Conservation (phyloP, 768 basidiomycete genomes). For the Hysterangium stoloniferum region DNA sequence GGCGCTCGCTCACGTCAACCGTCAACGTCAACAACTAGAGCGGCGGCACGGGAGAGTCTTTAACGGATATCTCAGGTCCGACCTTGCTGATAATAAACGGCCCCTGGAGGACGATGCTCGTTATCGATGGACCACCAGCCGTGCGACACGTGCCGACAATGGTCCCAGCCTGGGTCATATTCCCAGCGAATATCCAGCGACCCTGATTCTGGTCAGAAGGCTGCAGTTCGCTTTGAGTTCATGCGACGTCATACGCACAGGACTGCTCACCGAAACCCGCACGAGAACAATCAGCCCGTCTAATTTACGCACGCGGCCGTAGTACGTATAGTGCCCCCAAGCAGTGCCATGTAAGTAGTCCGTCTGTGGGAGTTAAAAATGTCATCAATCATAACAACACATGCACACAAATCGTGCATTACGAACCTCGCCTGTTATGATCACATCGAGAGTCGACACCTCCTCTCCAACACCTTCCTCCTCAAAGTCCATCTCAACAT, state of each 20-base stretch:
- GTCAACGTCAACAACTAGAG: neutral
- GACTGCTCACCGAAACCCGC: constrained; percentile 4
- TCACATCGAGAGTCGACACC: constrained; percentile 1
- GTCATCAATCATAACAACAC: neutral
- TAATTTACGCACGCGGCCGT: constrained; percentile 4
- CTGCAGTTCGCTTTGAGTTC: neutral
- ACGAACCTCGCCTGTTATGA: constrained; percentile 9
- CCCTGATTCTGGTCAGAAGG: constrained; percentile 1
- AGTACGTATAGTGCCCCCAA: neutral
- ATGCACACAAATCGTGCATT: neutral
- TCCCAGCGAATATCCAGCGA: constrained; percentile 10
- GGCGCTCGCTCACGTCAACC: neutral
- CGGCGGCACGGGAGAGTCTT: neutral
- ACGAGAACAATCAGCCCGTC: constrained; percentile 10
- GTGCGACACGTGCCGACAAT: constrained; percentile 4
- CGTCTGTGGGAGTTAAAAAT: constrained; percentile 7
- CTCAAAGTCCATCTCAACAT: constrained; percentile 4
- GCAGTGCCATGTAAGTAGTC: constrained; percentile 3
- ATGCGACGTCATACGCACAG: neutral
- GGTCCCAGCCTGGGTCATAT: neutral
- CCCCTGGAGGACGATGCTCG: neutral
- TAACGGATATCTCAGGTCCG: neutral
- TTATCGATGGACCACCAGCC: neutral
- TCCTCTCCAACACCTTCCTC: neutral
- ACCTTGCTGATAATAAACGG: constrained; percentile 9